A percentile compares a stretch with the other conserved stretches of the same genome.
Evolutionary conservation across 1,284 basidiomycete genomes (phyloP).

Genomic region (Sporisorium iseilematis-ciliati): DNA sequence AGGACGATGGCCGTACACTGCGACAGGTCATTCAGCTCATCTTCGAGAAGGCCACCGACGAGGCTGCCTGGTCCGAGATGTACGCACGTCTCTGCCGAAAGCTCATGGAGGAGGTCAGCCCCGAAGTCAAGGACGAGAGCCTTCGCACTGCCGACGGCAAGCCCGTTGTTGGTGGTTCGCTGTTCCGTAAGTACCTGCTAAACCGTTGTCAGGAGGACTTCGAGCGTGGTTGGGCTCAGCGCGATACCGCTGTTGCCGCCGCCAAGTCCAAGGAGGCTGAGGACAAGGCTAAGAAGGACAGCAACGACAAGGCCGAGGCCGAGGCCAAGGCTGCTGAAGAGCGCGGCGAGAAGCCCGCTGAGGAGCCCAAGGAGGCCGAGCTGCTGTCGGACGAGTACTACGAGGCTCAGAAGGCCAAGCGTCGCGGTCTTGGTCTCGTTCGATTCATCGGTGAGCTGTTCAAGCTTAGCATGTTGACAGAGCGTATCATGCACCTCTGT

Average conservation of each 20-base stretch:
- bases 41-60: conserved; percentile 96
- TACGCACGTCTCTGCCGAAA: conserved; percentile 93
- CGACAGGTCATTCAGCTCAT: conserved; percentile 95
- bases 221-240: conserved; percentile 81
- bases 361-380: conserved; percentile 70
- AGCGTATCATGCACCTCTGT: conserved; percentile 95
- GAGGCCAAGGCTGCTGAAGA: conserved; percentile 76
- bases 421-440: conserved; percentile 94
- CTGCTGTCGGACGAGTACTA: conserved; percentile 95
- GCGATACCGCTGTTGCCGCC: conserved; percentile 73
- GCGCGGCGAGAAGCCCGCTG: conserved; percentile 65
- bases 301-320: conserved; percentile 71
- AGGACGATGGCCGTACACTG: conserved; percentile 91
- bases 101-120: conserved; percentile 89
- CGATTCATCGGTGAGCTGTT: conserved; percentile 98
- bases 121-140: conserved; percentile 84
- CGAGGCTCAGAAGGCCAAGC: conserved; percentile 94
- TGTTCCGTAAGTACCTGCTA: conserved; percentile 89
- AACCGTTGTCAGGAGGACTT: conserved; percentile 95
- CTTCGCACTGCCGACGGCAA: conserved; percentile 79
- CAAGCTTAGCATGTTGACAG: conserved; percentile 94
- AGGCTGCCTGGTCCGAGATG: conserved; percentile 95
- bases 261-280: conserved; percentile 74
- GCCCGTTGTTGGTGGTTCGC: conserved; percentile 84
- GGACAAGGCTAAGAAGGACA: conserved; percentile 74